Conservation (phyloP, 2,329 filamentous ascomycete genomes). For the Fusarium siculi region DNA sequence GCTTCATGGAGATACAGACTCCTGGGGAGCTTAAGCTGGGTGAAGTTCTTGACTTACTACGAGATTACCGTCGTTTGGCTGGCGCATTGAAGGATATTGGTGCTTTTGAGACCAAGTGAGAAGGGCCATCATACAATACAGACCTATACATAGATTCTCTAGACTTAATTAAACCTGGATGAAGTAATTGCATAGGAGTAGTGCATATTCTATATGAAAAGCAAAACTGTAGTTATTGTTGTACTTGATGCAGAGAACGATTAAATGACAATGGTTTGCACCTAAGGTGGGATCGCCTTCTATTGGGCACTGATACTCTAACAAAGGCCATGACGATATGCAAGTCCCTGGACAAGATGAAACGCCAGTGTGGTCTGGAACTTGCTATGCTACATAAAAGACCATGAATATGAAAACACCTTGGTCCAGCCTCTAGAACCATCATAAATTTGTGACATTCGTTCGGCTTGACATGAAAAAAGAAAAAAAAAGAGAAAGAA, state of each 20-base stretch:
- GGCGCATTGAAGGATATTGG: conserved; percentile 70
- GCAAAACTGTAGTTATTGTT: background rate
- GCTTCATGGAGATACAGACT: conserved; percentile 78
- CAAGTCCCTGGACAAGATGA: background rate
- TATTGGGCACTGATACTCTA: conserved; percentile 15
- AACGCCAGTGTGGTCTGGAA: background rate
- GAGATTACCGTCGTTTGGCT: conserved; percentile 79
- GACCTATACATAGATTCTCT: conserved; percentile 12
- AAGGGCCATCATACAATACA: background rate
- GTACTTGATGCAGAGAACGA: background rate
- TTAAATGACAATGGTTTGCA: conserved; percentile 2
- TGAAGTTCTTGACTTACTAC: conserved; percentile 77
- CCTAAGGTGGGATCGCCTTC: conserved; percentile 11
- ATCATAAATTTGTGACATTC: background rate
- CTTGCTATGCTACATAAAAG: conserved; percentile 12
- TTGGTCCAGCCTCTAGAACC: background rate
- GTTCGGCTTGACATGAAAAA: background rate
- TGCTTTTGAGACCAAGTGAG: conserved; percentile 62
- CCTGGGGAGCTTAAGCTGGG: conserved; percentile 76
- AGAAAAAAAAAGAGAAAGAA: background rate
- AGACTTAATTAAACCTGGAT: conserved; percentile 24
- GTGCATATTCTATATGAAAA: background rate
- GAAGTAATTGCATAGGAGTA: background rate
- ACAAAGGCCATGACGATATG: background rate
- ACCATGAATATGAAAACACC: background rate